Evolutionary conservation across 257 asterid genomes (phyloP).

Genomic region (Gardenia jasminoides): DNA sequence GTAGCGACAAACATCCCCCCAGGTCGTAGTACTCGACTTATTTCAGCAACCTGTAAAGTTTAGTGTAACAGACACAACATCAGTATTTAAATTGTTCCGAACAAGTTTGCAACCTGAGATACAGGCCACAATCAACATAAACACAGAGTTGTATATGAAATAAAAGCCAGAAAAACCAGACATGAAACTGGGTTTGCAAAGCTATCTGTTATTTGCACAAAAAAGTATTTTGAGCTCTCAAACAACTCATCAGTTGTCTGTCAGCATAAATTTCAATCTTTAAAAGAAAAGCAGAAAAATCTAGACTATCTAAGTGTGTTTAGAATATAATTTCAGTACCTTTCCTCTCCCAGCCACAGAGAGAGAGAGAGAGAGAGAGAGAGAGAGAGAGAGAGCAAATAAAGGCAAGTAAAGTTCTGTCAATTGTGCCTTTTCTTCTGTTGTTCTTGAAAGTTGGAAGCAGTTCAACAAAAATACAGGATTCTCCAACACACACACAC

Average conservation of each 20-base stretch:
- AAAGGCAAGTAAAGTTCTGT: background rate
- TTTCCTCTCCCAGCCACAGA: background rate
- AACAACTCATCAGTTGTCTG: background rate
- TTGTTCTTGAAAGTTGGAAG: background rate
- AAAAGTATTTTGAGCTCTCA: background rate
- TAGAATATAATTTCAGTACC: background rate
- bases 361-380: background rate
- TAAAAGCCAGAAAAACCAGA: background rate
- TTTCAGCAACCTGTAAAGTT: slow-evolving; percentile 73
- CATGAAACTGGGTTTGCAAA: background rate
- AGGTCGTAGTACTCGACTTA: slow-evolving; percentile 77
- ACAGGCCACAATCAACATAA: background rate
- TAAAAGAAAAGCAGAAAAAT: background rate
- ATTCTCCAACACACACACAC: too few species aligned
- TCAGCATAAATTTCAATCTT: background rate
- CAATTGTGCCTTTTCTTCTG: background rate
- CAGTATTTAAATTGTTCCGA: background rate
- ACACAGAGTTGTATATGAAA: background rate
- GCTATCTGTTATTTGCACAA: background rate
- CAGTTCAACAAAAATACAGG: background rate
- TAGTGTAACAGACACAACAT: slow-evolving; percentile 1
- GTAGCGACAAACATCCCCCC: slow-evolving; percentile 84
- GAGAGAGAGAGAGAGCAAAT: background rate
- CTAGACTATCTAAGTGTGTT: background rate
- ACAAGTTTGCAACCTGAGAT: background rate